phyloP scores from a whole-genome alignment of 345 rosid species.

The Barbarea vulgaris region DNA sequence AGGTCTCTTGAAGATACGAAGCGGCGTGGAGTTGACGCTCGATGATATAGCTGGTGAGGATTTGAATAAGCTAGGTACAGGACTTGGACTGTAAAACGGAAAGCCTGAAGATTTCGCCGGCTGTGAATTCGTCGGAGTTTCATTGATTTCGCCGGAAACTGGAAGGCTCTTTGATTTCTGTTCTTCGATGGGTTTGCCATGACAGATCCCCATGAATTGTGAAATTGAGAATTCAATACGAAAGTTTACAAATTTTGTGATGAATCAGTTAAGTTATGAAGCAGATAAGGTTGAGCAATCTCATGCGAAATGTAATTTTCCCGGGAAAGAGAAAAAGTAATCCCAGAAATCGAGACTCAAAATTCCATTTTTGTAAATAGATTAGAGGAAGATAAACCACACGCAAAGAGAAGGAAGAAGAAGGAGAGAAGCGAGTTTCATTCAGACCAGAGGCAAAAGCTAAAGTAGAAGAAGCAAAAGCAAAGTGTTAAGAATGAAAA shows the following conservation, averaged over 20 bases:
- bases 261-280: constrained; percentile 19
- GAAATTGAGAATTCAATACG: not conserved
- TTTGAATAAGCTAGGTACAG: constrained; percentile 80
- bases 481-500: constrained; percentile 23
- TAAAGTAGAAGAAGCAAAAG: constrained; percentile 41
- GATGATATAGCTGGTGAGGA: constrained; percentile 72
- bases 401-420: constrained; percentile 30
- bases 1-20: constrained; percentile 91
- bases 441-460: constrained; percentile 45
- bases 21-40: constrained; percentile 83
- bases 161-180: constrained; percentile 40
- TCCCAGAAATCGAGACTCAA: constrained; percentile 2
- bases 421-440: constrained; percentile 31
- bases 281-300: not conserved
- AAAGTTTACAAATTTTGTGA: not conserved
- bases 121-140: constrained; percentile 43
- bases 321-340: constrained; percentile 26
- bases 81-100: constrained; percentile 93
- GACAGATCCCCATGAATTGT: constrained; percentile 82
- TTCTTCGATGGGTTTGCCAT: constrained; percentile 63
- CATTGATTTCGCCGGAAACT: constrained; percentile 14
- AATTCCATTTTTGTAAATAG: not conserved
- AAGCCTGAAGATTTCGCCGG: constrained; percentile 62
- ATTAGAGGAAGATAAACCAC: constrained; percentile 25
- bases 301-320: constrained; percentile 12